Percentiles rank a stretch among this genome's conserved stretches.
Conservation (phyloP, 2,329 filamentous ascomycete genomes). For the Fusarium abutilonis region DNA sequence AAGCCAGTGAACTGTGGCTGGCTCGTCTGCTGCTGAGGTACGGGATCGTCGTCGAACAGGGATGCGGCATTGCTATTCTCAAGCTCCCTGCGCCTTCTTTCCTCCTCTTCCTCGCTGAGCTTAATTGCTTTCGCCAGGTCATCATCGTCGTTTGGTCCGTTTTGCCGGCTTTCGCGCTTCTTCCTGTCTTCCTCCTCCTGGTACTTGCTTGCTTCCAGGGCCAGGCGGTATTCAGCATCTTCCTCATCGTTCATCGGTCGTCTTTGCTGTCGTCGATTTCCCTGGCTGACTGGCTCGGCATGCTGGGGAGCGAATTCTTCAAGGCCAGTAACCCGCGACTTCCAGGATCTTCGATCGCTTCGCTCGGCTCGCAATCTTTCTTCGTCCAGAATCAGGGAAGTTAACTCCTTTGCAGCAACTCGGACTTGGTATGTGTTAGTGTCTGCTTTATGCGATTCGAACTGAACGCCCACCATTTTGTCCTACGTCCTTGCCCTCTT, state of each 20-base stretch:
- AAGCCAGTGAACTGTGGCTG: slow-evolving; percentile 86
- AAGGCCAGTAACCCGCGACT: slow-evolving; percentile 91
- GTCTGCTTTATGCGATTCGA: slow-evolving; percentile 9
- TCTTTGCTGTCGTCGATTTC: slow-evolving; percentile 55
- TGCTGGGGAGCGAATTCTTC: slow-evolving; percentile 76
- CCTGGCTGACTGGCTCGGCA: slow-evolving; percentile 45
- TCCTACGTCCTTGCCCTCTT: slow-evolving; percentile 93
- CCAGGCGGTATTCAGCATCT: slow-evolving; percentile 88
- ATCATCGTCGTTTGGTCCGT: slow-evolving; percentile 73
- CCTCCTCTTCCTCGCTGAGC: slow-evolving; percentile 94
- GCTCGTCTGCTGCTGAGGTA: slow-evolving; percentile 59
- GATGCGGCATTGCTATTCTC: slow-evolving; percentile 86
- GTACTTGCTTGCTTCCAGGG: slow-evolving; percentile 92
- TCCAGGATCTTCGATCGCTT: slow-evolving; percentile 93
- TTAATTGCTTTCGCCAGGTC: slow-evolving; percentile 95
- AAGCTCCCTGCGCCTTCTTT: slow-evolving; percentile 83
- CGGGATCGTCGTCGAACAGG: slow-evolving; percentile 84
- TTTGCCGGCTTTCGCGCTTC: slow-evolving; percentile 73
- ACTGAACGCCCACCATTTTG: slow-evolving; percentile 79
- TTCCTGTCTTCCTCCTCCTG: slow-evolving; percentile 90
- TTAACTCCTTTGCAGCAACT: slow-evolving; percentile 94
- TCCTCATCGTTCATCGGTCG: slow-evolving; percentile 75
- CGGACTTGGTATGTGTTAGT: slow-evolving; percentile 70
- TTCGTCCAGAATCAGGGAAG: slow-evolving; percentile 89
- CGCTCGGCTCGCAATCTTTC: slow-evolving; percentile 90